phyloP scores from a whole-genome alignment of 805 yeast species.

The Cyberlindnera petersonii region DNA sequence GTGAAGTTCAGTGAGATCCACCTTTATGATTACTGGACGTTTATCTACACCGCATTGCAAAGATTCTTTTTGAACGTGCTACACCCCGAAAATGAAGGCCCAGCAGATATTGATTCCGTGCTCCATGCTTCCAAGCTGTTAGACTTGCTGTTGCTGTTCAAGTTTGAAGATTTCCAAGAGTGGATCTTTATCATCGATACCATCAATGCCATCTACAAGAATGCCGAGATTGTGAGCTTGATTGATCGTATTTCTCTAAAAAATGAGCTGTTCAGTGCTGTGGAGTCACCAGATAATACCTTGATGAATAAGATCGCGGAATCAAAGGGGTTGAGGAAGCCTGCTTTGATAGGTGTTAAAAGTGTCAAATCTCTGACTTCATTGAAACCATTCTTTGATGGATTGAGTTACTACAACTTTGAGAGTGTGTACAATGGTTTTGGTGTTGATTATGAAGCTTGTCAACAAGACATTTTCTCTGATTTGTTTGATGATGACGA shows the following conservation, averaged over 20 bases:
- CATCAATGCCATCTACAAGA: slow-evolving; percentile 51
- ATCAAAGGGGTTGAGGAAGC: slow-evolving; percentile 30
- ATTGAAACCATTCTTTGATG: slow-evolving; percentile 61
- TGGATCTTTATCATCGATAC: slow-evolving; percentile 84
- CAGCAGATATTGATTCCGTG: slow-evolving; percentile 38
- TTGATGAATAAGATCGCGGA: slow-evolving; percentile 19
- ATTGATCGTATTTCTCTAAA: slow-evolving; percentile 24
- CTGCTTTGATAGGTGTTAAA: slow-evolving; percentile 37
- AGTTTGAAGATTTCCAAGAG: slow-evolving; percentile 77
- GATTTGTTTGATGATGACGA: slow-evolving; percentile 45
- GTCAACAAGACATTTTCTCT: slow-evolving; percentile 51
- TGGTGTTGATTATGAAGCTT: slow-evolving; percentile 38
- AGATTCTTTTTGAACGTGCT: slow-evolving; percentile 41
- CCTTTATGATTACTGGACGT: slow-evolving; percentile 65
- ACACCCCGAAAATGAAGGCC: slow-evolving; percentile 26
- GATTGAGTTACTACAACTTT: slow-evolving; percentile 58
- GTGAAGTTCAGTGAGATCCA: slow-evolving; percentile 61
- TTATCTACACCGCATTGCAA: slow-evolving; percentile 59
- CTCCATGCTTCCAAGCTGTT: slow-evolving; percentile 71
- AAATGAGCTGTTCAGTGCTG: slow-evolving; percentile 18
- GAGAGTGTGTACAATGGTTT: slow-evolving; percentile 59
- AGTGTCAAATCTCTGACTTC: slow-evolving; percentile 39
- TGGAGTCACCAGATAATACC: slow-evolving; percentile 23
- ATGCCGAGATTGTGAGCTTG: slow-evolving; percentile 26
- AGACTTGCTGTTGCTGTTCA: slow-evolving; percentile 65